phyloP scores from a whole-genome alignment of 2,329 filamentous ascomycete species.

The Fonsecaea monophora region DNA sequence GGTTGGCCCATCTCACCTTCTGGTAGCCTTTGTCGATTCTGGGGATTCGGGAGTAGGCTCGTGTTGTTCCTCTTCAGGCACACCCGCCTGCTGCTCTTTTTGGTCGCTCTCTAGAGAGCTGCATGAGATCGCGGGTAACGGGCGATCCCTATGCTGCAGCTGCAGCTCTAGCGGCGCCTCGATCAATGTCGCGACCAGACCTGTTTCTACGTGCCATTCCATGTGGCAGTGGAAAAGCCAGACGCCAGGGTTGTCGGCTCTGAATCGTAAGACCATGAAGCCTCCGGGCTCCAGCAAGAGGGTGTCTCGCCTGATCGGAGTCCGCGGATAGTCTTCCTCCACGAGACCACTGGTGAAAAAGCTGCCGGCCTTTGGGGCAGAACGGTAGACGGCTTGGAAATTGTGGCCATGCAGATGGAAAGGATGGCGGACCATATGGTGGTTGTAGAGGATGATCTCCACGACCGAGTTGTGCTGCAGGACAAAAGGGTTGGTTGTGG shows the following conservation, averaged over 20 bases:
- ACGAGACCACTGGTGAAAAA: slow-evolving; percentile 25
- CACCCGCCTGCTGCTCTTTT: not conserved
- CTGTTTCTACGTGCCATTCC: slow-evolving; percentile 74
- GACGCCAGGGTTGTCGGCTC: slow-evolving; percentile 54
- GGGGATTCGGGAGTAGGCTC: not conserved
- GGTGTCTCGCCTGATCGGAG: slow-evolving; percentile 72
- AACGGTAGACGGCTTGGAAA: slow-evolving; percentile 67
- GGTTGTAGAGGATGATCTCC: slow-evolving; percentile 54
- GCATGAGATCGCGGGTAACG: not conserved
- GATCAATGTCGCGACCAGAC: slow-evolving; percentile 62
- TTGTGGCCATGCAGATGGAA: slow-evolving; percentile 64
- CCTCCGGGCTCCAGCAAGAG: slow-evolving; percentile 69
- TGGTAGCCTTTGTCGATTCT: not conserved
- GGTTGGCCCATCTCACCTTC: not conserved
- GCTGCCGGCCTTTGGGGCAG: slow-evolving; percentile 40
- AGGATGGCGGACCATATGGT: slow-evolving; percentile 53
- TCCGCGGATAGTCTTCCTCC: slow-evolving; percentile 49
- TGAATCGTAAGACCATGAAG: slow-evolving; percentile 66
- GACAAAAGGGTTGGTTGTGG: slow-evolving; percentile 63
- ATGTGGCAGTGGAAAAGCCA: slow-evolving; percentile 83
- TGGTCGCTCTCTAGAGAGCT: not conserved
- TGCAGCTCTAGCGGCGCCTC: slow-evolving; percentile 65
- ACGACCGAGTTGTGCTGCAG: slow-evolving; percentile 50
- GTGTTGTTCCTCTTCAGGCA: not conserved
- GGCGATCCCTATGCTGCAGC: slow-evolving; percentile 42